A percentile compares a stretch with the other conserved stretches of the same genome.
Conservation (phyloP, 2,329 filamentous ascomycete genomes). For the Knoxdaviesia capensis region DNA sequence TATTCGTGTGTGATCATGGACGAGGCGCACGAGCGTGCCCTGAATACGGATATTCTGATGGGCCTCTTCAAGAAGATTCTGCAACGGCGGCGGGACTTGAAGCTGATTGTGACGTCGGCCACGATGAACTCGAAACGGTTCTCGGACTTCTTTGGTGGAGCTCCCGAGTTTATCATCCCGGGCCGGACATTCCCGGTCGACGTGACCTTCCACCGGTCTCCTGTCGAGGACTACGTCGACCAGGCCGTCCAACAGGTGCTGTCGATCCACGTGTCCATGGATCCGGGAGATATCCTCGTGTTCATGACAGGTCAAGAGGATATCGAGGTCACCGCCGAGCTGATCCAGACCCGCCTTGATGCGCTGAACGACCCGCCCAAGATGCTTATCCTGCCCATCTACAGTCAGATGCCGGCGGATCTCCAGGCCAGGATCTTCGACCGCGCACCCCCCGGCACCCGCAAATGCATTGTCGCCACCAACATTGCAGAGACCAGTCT, state of each 20-base stretch:
- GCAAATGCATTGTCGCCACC: slow-evolving; percentile 94
- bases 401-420: slow-evolving; percentile 98
- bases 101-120: slow-evolving; percentile 91
- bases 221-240: slow-evolving; percentile 95
- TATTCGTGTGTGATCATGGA: slow-evolving; percentile 99
- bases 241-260: slow-evolving; percentile 90
- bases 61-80: slow-evolving; percentile 95
- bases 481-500: slow-evolving; percentile 97
- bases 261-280: slow-evolving; percentile 90
- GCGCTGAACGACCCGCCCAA: slow-evolving; percentile 88
- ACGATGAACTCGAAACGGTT: slow-evolving; percentile 98
- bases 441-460: slow-evolving; percentile 67
- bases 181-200: slow-evolving; percentile 94
- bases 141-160: slow-evolving; percentile 86
- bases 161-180: slow-evolving; percentile 90
- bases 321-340: slow-evolving; percentile 89
- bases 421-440: slow-evolving; percentile 97
- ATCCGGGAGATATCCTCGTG: slow-evolving; percentile 78
- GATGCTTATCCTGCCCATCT: slow-evolving; percentile 86
- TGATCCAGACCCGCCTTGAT: slow-evolving; percentile 71
- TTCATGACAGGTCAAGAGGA: slow-evolving; percentile 99
- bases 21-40: slow-evolving; percentile 86
- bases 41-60: slow-evolving; percentile 96
- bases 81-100: slow-evolving; percentile 71
- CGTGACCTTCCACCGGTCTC: slow-evolving; percentile 83